Evolutionary conservation across 2,329 filamentous ascomycete genomes (phyloP).

Genomic region (Xylariaceae sp.): DNA sequence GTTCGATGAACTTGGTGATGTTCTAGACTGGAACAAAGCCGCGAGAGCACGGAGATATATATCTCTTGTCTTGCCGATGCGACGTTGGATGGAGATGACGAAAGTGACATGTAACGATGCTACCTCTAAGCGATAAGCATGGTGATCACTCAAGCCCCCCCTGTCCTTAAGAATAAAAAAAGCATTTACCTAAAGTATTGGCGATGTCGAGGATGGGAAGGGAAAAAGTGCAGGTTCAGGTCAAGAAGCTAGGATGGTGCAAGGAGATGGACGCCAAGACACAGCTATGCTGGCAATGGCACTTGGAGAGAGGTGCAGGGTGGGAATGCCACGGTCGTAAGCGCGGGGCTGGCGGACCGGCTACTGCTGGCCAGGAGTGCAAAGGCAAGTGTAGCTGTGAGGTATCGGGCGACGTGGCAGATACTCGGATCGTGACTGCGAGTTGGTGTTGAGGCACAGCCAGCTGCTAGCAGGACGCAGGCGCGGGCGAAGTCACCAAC

Average conservation of each 20-base stretch:
- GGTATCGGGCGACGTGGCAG: background rate
- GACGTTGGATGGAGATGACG: slow-evolving; percentile 7
- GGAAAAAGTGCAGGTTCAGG: slow-evolving; percentile 5
- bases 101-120: slow-evolving; percentile 6
- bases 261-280: slow-evolving; percentile 12
- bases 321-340: background rate
- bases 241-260: slow-evolving; percentile 5
- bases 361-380: background rate
- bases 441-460: background rate
- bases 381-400: background rate
- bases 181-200: background rate
- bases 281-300: background rate
- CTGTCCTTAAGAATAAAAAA: background rate
- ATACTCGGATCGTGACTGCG: background rate
- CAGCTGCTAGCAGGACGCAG: background rate
- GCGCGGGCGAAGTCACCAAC: no score
- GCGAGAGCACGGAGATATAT: slow-evolving; percentile 17
- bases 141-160: slow-evolving; percentile 1
- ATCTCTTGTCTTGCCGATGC: slow-evolving; percentile 2
- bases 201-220: background rate
- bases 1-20: slow-evolving; percentile 1
- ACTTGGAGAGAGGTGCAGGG: background rate
- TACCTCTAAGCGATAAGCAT: slow-evolving; percentile 13
- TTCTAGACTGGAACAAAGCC: slow-evolving; percentile 15
- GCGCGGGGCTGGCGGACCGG: slow-evolving; percentile 3